These are phyloP conservation scores for Sonneratia caseolaris DNA, from an alignment of 345 rosid species.

Conservation along the genomic window DNA sequence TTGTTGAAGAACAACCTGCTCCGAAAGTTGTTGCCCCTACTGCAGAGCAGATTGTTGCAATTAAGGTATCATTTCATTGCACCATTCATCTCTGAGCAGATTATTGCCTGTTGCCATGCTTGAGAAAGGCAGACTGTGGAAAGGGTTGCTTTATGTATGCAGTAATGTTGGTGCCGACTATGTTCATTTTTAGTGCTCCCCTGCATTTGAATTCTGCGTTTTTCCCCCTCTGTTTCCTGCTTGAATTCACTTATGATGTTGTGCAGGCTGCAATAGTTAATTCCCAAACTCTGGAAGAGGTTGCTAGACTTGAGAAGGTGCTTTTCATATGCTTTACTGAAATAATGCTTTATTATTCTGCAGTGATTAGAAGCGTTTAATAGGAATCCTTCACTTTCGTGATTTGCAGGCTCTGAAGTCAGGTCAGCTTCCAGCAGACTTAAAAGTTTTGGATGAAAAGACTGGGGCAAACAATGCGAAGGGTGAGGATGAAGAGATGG, in stretches of 20 bases:
- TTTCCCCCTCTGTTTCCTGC: background rate
- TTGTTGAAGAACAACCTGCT: conserved; percentile 39
- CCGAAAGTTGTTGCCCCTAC: conserved; percentile 88
- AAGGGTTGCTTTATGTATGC: background rate
- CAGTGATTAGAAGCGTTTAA: conserved; percentile 13
- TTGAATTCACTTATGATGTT: background rate
- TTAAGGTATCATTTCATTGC: conserved; percentile 51
- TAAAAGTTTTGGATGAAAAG: conserved; percentile 39
- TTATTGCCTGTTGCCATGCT: background rate
- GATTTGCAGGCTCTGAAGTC: conserved; percentile 69
- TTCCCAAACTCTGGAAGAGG: conserved; percentile 98
- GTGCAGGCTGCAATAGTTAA: conserved; percentile 97
- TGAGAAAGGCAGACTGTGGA: background rate
- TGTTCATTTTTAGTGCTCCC: background rate
- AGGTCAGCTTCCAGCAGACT: conserved; percentile 88
- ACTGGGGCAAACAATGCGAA: conserved; percentile 15
- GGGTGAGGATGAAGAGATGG: conserved; percentile 38
- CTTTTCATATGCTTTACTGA: conserved; percentile 6
- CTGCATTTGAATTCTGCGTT: background rate
- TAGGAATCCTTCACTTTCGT: conserved; percentile 1
- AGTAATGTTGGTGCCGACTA: background rate
- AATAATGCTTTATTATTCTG: conserved; percentile 1
- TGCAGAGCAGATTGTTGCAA: conserved; percentile 85
- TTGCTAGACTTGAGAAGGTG: conserved; percentile 95
- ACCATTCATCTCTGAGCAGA: background rate